Base-by-base conservation (phyloP, 2,329 filamentous ascomycete genomes). In the Uncinocarpus reesii region DNA sequence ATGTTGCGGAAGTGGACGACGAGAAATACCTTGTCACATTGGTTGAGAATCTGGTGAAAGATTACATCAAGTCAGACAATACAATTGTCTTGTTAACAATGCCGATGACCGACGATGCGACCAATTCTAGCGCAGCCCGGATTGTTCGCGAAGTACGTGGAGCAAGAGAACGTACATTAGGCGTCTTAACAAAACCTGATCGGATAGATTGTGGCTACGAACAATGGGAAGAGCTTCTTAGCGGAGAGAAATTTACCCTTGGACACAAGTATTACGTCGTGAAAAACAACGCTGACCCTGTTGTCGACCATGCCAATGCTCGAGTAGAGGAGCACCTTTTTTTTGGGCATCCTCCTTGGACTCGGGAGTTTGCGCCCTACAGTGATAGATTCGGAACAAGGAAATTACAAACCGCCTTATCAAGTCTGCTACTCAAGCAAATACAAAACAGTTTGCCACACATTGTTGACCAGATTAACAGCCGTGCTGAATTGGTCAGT, bases 131-230 rank as follows among this genome's bases (percentile, higher is more conserved):
- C 0, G 84, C 85, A 0, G 79, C 84, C 8, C 73, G 75, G 0
- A 71, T 86, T 2, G 78, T 89, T 55, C 65, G 77, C 24, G 62
- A 73, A 35, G 66, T 77, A 1, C 53, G 51, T 11, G 70, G 70
- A 1, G 83, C 82, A 0, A 70, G 75, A 1, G 53, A 70, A 2
- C 72, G 82, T 1, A 84, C 81, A 1, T 72, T 85, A 46, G 86
- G 86, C 0, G 84, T 94, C 0, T 72, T 95, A 13, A 95, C 88
- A 0, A 95, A 94, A 58, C 87, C 88, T 0, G 89, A 95, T 53
- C 74, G 84, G 0, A 60, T 66, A 0, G 72, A 73, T 0, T 70
- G 73, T 1, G 67, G 65, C 0, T 68, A 77, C 0, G 66, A 71
- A 0, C 79, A 81, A 48, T 86, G 84, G 75, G 60, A 77, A 0